Evolutionary conservation across 2,329 filamentous ascomycete species (phyloP).

Genomic region (Metarhizium rileyi): DNA sequence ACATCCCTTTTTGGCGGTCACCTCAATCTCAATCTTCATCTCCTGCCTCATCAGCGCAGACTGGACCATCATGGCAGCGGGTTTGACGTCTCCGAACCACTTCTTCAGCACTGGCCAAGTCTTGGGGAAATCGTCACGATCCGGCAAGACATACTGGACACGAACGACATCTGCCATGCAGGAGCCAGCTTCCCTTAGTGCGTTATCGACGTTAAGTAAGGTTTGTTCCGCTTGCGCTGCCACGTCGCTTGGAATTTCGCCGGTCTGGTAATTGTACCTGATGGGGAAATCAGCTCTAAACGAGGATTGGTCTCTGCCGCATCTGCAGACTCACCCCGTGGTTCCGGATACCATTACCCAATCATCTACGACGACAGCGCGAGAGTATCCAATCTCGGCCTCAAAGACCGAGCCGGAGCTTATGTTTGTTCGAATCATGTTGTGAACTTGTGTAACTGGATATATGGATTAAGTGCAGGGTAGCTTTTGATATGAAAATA

Average conservation of each 20-base stretch:
- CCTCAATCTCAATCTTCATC: slow-evolving; percentile 35
- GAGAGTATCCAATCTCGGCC: slow-evolving; percentile 42
- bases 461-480: not conserved
- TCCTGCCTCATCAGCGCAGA: slow-evolving; percentile 40
- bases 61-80: slow-evolving; percentile 45
- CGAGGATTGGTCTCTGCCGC: not conserved
- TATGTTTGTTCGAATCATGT: slow-evolving; percentile 30
- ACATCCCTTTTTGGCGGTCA: slow-evolving; percentile 27
- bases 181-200: slow-evolving; percentile 33
- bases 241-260: slow-evolving; percentile 33
- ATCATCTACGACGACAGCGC: slow-evolving; percentile 40
- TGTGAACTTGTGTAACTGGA: not conserved
- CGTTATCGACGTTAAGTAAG: slow-evolving; percentile 35
- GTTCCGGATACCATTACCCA: slow-evolving; percentile 46
- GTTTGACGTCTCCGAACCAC: slow-evolving; percentile 39
- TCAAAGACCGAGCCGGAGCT: slow-evolving; percentile 43
- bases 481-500: not conserved
- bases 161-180: slow-evolving; percentile 37
- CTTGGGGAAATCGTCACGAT: slow-evolving; percentile 34
- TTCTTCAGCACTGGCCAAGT: slow-evolving; percentile 40
- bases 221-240: slow-evolving; percentile 40
- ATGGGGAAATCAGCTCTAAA: not conserved
- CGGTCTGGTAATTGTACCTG: slow-evolving; percentile 42
- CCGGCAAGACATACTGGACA: slow-evolving; percentile 41
- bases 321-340: slow-evolving; percentile 32